Conservation (phyloP, 768 basidiomycete genomes). For the Boletus subparvulus region DNA sequence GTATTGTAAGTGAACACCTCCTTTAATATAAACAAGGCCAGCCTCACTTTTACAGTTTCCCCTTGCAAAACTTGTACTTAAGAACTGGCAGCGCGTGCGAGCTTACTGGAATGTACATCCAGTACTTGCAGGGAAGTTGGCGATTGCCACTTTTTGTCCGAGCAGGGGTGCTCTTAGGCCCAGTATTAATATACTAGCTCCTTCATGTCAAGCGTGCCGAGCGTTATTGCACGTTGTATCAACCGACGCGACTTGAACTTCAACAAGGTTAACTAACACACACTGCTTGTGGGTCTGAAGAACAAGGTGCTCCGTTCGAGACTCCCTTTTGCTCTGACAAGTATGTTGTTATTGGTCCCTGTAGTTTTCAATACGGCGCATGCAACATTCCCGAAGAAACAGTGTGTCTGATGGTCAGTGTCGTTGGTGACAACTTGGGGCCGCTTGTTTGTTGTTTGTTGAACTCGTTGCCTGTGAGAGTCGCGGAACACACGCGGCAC, state of each 20-base stretch:
- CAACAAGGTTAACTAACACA: neutral
- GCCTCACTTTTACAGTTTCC: conserved; percentile 38
- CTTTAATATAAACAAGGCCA: neutral
- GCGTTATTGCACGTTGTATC: neutral
- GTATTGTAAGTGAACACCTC: no score
- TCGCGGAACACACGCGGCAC: neutral
- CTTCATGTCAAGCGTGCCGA: no score
- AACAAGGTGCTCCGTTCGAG: conserved; percentile 45
- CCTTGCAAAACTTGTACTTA: conserved; percentile 42
- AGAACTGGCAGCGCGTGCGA: conserved; percentile 50
- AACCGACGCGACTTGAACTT: no score
- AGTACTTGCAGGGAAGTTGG: conserved; percentile 20
- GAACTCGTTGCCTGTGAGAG: no score
- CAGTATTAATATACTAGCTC: conserved; percentile 37
- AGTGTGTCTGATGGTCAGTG: no score
- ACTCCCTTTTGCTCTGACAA: conserved; percentile 30
- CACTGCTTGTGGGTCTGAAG: no score
- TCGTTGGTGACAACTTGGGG: no score
- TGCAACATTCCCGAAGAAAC: no score
- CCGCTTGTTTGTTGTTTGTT: conserved; percentile 37
- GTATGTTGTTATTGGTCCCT: no score
- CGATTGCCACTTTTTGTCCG: conserved; percentile 36
- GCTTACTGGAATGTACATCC: conserved; percentile 37
- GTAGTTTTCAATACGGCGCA: no score
- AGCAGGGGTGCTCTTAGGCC: conserved; percentile 32